Conservation (phyloP, 495 filamentous ascomycete genomes). For the Lasiosphaeria hispida region DNA sequence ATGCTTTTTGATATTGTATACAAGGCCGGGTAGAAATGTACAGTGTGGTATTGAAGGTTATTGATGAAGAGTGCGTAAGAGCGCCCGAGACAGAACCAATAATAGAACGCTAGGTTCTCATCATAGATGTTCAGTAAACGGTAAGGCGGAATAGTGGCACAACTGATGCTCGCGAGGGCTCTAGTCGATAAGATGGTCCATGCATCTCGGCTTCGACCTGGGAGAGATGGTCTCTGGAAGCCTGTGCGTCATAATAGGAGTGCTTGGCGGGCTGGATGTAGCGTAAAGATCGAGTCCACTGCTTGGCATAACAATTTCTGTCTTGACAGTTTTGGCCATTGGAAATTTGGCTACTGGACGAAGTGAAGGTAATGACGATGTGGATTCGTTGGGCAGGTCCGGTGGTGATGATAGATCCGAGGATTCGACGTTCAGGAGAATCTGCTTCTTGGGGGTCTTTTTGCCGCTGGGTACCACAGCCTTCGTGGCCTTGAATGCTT, state of each 20-base stretch:
- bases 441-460: constrained; percentile 20
- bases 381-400: constrained; percentile 13
- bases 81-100: not conserved
- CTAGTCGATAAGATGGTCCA: constrained; percentile 43
- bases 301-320: constrained; percentile 4
- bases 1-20: too few relatives aligned
- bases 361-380: constrained; percentile 23
- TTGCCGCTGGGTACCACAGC: constrained; percentile 10
- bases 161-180: too few relatives aligned
- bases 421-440: constrained; percentile 15
- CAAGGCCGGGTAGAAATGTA: too few relatives aligned
- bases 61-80: not conserved
- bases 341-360: constrained; percentile 20
- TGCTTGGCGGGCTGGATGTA: constrained; percentile 7
- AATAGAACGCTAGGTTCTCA: not conserved
- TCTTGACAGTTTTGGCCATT: constrained; percentile 8
- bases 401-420: constrained; percentile 26
- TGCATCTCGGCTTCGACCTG: constrained; percentile 39
- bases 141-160: too few relatives aligned
- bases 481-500: constrained; percentile 46
- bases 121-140: too few relatives aligned
- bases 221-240: constrained; percentile 41
- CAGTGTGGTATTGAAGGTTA: not conserved
- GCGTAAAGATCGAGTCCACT: constrained; percentile 1
- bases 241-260: not conserved